Percentiles rank a stretch among this genome's conserved stretches.
phyloP scores from a whole-genome alignment of 1,139 yeast species.

The Suhomyces guaymorum region DNA sequence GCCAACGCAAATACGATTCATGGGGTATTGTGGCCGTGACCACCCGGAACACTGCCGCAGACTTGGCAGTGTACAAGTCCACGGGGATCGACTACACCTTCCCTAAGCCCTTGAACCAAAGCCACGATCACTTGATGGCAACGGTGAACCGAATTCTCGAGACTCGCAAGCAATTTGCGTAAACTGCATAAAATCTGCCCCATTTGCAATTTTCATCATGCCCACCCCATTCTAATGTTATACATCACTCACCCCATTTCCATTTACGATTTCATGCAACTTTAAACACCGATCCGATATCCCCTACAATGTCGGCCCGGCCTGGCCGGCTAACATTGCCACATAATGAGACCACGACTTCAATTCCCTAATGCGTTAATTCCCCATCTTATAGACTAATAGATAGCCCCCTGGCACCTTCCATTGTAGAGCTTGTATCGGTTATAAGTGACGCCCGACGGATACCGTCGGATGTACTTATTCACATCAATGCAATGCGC shows the following conservation, averaged over 20 bases:
- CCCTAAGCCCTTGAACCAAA: slow-evolving; percentile 41
- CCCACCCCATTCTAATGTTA: no score
- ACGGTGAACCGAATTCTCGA: slow-evolving; percentile 21
- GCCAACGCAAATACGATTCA: slow-evolving; percentile 11
- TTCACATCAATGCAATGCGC: no score
- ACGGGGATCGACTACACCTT: slow-evolving; percentile 47
- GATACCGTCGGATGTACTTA: no score
- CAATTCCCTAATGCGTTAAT: not conserved
- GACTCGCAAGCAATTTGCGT: slow-evolving; percentile 12
- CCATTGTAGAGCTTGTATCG: no score
- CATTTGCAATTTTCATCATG: no score
- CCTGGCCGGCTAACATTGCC: not conserved
- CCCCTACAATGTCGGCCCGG: no score
- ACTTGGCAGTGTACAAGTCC: slow-evolving; percentile 31
- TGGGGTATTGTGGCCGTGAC: slow-evolving; percentile 48
- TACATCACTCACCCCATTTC: no score
- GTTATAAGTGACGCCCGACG: no score
- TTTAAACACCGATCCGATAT: no score
- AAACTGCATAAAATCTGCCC: no score
- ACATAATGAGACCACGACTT: not conserved
- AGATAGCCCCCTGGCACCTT: no score
- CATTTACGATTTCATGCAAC: no score
- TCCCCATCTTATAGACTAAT: not conserved
- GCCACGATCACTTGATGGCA: slow-evolving; percentile 20
- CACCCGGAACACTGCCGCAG: slow-evolving; percentile 31